Evolutionary conservation across 176 grass and related monocot genomes (phyloP).

Genomic region (Thinopyrum elongatum): DNA sequence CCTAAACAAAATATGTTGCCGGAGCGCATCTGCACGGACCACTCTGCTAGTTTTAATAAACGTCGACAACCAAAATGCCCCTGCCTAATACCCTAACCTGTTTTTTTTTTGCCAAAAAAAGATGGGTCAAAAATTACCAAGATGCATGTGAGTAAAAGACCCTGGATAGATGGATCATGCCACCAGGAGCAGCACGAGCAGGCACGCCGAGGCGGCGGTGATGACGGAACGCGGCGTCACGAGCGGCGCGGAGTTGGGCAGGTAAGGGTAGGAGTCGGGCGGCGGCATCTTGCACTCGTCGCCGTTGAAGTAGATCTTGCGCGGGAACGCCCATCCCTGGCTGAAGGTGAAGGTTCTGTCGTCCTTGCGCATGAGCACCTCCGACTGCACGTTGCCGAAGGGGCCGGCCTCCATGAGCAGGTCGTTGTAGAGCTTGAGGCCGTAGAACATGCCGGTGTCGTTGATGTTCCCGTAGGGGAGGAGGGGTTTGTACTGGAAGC

Average conservation of each 20-base stretch:
- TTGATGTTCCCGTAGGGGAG: constrained; percentile 66
- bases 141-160: neutral
- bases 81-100: no score
- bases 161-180: neutral
- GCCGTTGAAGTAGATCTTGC: constrained; percentile 94
- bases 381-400: constrained; percentile 76
- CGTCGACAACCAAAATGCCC: no score
- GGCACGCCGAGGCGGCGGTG: neutral
- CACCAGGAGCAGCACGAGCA: constrained; percentile 30
- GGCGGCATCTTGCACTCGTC: constrained; percentile 81
- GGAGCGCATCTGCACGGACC: no score
- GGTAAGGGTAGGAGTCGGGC: constrained; percentile 77
- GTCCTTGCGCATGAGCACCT: constrained; percentile 84
- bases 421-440: constrained; percentile 86
- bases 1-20: no score
- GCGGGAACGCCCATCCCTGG: constrained; percentile 89
- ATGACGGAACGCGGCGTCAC: neutral
- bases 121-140: neutral
- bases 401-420: constrained; percentile 89
- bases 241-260: constrained; percentile 45
- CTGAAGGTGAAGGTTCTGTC: constrained; percentile 74
- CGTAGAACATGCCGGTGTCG: constrained; percentile 93
- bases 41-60: no score
- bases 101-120: no score
- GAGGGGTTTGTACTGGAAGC: constrained; percentile 86